phyloP scores from a whole-genome alignment of 2,329 filamentous ascomycete genomes.

The Coniochaeta ligniaria region DNA sequence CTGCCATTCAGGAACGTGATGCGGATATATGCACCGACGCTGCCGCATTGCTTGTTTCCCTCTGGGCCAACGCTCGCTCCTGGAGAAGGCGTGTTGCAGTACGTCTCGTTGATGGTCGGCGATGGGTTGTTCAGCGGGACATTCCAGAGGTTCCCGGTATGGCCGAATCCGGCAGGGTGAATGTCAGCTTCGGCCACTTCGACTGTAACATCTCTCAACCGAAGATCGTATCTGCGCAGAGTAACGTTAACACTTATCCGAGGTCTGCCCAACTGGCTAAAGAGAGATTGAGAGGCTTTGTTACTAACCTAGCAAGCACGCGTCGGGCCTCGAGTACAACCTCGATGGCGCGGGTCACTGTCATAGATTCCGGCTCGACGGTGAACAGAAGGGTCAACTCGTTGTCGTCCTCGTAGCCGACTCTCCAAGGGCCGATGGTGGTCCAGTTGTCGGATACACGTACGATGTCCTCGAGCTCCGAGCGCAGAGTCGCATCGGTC shows the following conservation, averaged over 20 bases:
- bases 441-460: neutral
- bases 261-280: neutral
- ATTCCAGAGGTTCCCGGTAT: neutral
- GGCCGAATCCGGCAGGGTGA: neutral
- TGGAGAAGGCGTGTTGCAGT: neutral
- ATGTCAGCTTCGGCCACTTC: neutral
- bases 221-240: neutral
- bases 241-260: neutral
- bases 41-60: neutral
- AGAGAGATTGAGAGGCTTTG: neutral
- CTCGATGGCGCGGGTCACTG: neutral
- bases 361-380: neutral
- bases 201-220: neutral
- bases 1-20: neutral
- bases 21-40: neutral
- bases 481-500: neutral
- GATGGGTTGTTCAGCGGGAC: neutral
- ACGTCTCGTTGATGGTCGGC: neutral
- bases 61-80: neutral
- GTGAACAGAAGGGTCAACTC: neutral
- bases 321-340: neutral
- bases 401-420: neutral
- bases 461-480: neutral
- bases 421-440: neutral
- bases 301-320: neutral